phyloP scores from a whole-genome alignment of 2,329 filamentous ascomycete genomes.

The Ilyonectria destructans region DNA sequence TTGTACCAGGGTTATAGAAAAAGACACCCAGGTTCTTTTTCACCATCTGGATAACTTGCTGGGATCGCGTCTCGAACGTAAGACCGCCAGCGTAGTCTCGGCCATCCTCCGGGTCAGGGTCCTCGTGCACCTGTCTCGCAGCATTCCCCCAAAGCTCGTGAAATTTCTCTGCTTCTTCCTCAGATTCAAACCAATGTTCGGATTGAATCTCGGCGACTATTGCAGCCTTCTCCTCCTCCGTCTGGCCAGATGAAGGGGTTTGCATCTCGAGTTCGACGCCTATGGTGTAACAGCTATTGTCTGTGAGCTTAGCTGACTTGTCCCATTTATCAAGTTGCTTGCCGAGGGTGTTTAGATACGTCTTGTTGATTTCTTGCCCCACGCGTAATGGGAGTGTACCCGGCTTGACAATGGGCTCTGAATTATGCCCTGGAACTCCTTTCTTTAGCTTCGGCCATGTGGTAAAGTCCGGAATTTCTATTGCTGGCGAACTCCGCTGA shows the following conservation, averaged over 20 bases:
- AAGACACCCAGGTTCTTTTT: neutral
- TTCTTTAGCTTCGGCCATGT: constrained; percentile 20
- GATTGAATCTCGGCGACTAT: neutral
- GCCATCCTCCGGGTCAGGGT: constrained; percentile 21
- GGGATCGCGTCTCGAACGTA: neutral
- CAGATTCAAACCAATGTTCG: neutral
- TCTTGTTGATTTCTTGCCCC: neutral
- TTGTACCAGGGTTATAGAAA: neutral
- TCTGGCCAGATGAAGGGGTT: constrained; percentile 15
- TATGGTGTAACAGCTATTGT: constrained; percentile 34
- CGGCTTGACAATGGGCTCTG: neutral
- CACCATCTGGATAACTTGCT: neutral
- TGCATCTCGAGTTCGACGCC: constrained; percentile 43
- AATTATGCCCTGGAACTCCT: constrained; percentile 7
- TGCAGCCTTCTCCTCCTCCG: neutral
- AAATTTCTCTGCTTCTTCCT: neutral
- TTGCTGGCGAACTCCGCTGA: neutral
- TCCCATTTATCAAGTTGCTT: constrained; percentile 1
- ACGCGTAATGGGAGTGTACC: neutral
- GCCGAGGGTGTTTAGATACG: neutral
- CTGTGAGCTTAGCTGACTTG: neutral
- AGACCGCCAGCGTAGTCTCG: constrained; percentile 14
- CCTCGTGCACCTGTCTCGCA: neutral
- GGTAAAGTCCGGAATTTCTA: constrained; percentile 26
- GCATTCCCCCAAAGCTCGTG: neutral